phyloP scores from a whole-genome alignment of 2,329 filamentous ascomycete genomes.

The Hypoxylon sp. region DNA sequence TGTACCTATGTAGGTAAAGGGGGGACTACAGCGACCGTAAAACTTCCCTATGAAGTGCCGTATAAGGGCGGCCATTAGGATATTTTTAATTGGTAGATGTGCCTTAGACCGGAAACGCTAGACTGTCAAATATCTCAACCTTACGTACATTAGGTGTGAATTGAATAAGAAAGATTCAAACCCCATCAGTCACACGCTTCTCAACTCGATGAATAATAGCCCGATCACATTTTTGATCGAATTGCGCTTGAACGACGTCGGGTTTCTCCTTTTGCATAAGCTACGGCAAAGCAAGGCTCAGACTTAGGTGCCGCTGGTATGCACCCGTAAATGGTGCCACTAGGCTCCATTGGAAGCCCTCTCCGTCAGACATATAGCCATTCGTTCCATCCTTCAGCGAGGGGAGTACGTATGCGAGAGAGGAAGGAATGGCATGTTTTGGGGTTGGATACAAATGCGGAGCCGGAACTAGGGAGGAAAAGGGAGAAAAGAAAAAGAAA shows the following conservation, averaged over 20 bases:
- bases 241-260: slow-evolving; percentile 8
- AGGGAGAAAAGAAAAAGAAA: neutral
- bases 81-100: neutral
- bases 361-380: slow-evolving; percentile 12
- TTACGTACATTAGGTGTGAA: neutral
- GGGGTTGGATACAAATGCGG: neutral
- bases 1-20: too few relatives aligned
- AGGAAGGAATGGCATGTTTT: slow-evolving; percentile 11
- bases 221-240: neutral
- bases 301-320: slow-evolving; percentile 9
- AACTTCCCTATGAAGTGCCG: neutral
- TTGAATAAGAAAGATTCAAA: neutral
- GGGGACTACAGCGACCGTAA: slow-evolving; percentile 7
- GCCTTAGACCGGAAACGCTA: neutral
- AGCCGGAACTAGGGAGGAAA: neutral
- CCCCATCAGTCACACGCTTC: neutral
- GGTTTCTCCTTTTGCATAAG: slow-evolving; percentile 8
- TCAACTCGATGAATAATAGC: neutral
- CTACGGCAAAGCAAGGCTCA: slow-evolving; percentile 8
- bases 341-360: slow-evolving; percentile 20
- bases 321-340: slow-evolving; percentile 25
- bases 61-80: neutral
- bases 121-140: neutral
- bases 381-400: slow-evolving; percentile 4
- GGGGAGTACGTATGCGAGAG: neutral